Evolutionary conservation across 768 basidiomycete species (phyloP).

Genomic region (Mycena capillaripes): DNA sequence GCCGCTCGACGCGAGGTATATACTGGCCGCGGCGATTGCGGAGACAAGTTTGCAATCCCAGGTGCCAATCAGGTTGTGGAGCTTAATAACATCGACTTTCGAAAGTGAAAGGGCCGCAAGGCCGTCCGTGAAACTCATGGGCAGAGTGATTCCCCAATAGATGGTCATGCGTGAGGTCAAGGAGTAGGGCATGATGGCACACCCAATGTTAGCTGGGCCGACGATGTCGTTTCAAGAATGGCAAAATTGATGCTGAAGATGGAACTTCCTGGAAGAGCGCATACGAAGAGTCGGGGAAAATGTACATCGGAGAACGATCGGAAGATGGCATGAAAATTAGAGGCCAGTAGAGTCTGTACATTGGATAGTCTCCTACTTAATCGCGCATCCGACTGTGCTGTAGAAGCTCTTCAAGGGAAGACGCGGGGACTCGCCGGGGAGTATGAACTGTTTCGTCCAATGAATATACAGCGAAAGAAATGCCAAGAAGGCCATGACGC

Average conservation of each 20-base stretch:
- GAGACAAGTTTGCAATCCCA: conserved; percentile 11
- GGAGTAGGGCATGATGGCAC: conserved; percentile 9
- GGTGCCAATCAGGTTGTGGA: not conserved
- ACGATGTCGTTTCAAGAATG: conserved; percentile 16
- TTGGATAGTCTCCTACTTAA: not conserved
- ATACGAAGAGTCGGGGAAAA: conserved; percentile 9
- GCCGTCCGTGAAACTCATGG: not conserved
- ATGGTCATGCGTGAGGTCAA: not conserved
- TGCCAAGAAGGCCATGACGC: not conserved
- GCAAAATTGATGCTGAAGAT: not conserved
- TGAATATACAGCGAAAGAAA: not conserved
- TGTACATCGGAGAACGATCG: not conserved
- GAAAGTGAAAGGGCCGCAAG: not conserved
- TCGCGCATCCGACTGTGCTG: not conserved
- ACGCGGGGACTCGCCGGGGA: too few relatives aligned
- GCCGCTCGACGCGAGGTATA: not conserved
- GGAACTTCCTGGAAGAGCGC: conserved; percentile 1
- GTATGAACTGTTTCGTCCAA: not conserved
- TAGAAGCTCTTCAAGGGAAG: conserved; percentile 1
- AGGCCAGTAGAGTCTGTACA: not conserved
- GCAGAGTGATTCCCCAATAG: not conserved
- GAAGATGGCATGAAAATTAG: not conserved
- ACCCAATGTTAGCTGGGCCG: conserved; percentile 4
- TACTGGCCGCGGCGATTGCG: not conserved
- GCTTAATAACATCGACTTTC: not conserved